phyloP scores from a whole-genome alignment of 2,329 filamentous ascomycete species.

The Exophiala aquamarina region DNA sequence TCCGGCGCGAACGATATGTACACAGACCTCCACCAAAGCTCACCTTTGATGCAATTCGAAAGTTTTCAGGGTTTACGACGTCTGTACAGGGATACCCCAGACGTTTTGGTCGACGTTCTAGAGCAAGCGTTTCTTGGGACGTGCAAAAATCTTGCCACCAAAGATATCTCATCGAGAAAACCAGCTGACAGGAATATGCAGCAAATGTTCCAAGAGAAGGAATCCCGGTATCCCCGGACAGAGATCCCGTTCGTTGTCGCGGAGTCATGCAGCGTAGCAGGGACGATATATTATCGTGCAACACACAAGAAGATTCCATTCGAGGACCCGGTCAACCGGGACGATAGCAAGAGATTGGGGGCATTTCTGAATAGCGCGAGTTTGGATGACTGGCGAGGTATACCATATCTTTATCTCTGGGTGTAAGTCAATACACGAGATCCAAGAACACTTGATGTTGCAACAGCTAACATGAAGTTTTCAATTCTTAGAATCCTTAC shows the following conservation, averaged over 20 bases:
- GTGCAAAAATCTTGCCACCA: too few species aligned
- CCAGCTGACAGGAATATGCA: too few species aligned
- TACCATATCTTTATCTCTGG: constrained; percentile 15
- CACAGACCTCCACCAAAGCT: constrained; percentile 5
- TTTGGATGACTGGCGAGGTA: constrained; percentile 8
- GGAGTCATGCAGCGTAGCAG: constrained; percentile 2
- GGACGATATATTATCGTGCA: constrained; percentile 7
- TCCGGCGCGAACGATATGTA: neutral
- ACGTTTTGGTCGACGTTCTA: constrained; percentile 2
- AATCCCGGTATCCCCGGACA: too few species aligned
- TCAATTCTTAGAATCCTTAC: constrained; percentile 11
- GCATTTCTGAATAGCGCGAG: neutral
- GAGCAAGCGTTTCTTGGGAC: constrained; percentile 4
- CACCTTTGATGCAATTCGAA: constrained; percentile 5
- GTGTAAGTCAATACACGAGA: constrained; percentile 12
- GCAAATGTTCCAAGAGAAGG: too few species aligned
- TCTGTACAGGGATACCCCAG: constrained; percentile 2
- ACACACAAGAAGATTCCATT: constrained; percentile 5
- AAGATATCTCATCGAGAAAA: too few species aligned
- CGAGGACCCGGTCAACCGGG: constrained; percentile 3
- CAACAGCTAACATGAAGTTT: too few species aligned
- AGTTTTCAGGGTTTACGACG: neutral
- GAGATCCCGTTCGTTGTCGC: neutral
- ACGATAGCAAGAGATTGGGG: constrained; percentile 1
- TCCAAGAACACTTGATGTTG: too few species aligned